Evolutionary conservation across 768 basidiomycete species (phyloP), one percentile per base, ranked within the genome.

Genomic region (Gautieria morchelliformis): DNA sequence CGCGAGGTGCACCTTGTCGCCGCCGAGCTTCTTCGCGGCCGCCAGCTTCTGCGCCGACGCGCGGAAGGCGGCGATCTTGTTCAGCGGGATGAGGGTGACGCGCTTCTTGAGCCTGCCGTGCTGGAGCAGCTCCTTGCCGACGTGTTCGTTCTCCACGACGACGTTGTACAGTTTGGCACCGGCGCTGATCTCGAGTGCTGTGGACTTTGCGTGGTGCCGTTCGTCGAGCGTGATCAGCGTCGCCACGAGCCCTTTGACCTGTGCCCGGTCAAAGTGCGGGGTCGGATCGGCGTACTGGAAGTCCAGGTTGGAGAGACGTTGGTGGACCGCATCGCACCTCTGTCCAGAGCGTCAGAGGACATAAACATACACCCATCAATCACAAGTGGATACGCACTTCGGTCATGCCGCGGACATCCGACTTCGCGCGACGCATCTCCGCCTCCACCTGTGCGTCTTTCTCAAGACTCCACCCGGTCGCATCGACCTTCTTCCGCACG

Each of bases 31-130:
- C 27, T 77, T 74, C 10, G 84, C 74, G 1, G 92, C 92, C 0
- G 81, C 78, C 1, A 95, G 67, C 89, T 87, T 89, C 92, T 96
- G 62, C 4, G 74, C 69, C 4, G 75, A 65, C 53, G 82, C 73
- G 41, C 68, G 78, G 63, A 76, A 80, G 1, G 83, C 77, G 53
- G 80, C 82, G 65, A 99, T 94, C 73, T 93, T 95, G 70, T 86
- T 95, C 49, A 99, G 73, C 0, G 95, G 95, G 62, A 98, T 93
- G 69, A 96, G 83, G 0, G 93, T 96, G 19, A 95, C 89, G 19
- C 93, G 83, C 70, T 87, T 92, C 73, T 82, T 85, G 63, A 98
- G 80, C 50, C 75, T 73, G 9, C 85, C 84, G 48, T 87, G 82
- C 66, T 87, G 80, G 48, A 98, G 73, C 24, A 98, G 77, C 30